Percentiles rank a stretch among this genome's conserved stretches.
Conservation (phyloP, 768 basidiomycete genomes). For the Fomitopsis serialis region DNA sequence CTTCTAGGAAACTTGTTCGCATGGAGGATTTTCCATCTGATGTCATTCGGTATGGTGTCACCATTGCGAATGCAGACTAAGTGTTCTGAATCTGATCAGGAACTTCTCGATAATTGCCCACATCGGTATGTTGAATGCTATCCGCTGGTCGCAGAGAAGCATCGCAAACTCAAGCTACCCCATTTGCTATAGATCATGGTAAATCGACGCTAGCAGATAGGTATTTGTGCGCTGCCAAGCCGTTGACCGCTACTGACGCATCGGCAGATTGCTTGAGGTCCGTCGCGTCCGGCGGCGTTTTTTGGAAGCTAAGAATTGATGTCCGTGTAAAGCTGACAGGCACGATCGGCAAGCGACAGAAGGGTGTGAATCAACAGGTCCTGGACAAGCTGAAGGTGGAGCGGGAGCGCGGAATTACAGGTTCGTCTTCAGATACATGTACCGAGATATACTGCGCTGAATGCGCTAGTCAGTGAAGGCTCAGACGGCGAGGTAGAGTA, state of each 20-base stretch:
- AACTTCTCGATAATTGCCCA: conserved; percentile 98
- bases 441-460: not conserved
- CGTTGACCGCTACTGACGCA: not conserved
- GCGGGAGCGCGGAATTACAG: conserved; percentile 93
- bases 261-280: conserved; percentile 67
- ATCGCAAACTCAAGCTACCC: not conserved
- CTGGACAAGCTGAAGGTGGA: conserved; percentile 96
- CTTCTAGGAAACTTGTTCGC: conserved; percentile 24
- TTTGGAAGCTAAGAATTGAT: not conserved
- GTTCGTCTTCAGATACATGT: conserved; percentile 30
- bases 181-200: conserved; percentile 69
- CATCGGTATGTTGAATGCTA: conserved; percentile 52
- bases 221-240: conserved; percentile 29
- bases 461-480: conserved; percentile 70
- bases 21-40: conserved; percentile 68
- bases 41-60: conserved; percentile 49
- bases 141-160: not conserved
- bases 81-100: conserved; percentile 27
- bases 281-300: conserved; percentile 31
- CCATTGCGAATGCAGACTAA: not conserved
- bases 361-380: conserved; percentile 76
- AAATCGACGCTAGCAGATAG: conserved; percentile 93
- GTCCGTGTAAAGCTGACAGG: conserved; percentile 63
- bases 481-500: conserved; percentile 76
- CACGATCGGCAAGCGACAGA: conserved; percentile 66